Percentiles rank a stretch among this genome's conserved stretches.
These are phyloP conservation scores for Amanita rimosa DNA, from an alignment of 768 basidiomycete genomes.

Conservation along the genomic window DNA sequence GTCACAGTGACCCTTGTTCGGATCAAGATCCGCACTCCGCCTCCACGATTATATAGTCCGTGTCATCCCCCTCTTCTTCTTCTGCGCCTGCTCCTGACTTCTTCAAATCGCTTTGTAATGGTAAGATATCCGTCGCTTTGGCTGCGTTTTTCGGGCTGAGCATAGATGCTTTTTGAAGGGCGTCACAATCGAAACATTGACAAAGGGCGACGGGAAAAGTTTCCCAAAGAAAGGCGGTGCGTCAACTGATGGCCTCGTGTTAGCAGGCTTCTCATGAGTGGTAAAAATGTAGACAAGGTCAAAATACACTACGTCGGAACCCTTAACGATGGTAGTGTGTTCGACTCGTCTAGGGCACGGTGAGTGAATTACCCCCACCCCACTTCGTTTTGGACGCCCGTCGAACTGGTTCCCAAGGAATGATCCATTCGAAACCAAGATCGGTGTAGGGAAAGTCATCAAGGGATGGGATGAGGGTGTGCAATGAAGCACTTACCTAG, in stretches of 20 bases:
- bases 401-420: conserved; percentile 29
- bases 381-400: neutral
- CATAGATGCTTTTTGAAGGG: conserved; percentile 35
- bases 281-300: conserved; percentile 43
- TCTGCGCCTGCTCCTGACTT: conserved; percentile 5
- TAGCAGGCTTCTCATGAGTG: conserved; percentile 8
- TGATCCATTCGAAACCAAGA: conserved; percentile 52
- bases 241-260: conserved; percentile 18
- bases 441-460: conserved; percentile 77
- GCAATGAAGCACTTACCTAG: conserved; percentile 11
- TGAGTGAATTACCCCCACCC: too few relatives aligned
- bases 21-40: conserved; percentile 75
- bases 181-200: conserved; percentile 49
- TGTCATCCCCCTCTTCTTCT: conserved; percentile 14
- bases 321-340: conserved; percentile 46
- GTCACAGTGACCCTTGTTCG: too few relatives aligned
- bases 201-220: conserved; percentile 47
- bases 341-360: conserved; percentile 76
- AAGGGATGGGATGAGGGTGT: conserved; percentile 86
- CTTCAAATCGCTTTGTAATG: conserved; percentile 18
- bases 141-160: conserved; percentile 8
- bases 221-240: conserved; percentile 66
- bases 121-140: too few relatives aligned
- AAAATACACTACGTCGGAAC: conserved; percentile 75
- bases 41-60: conserved; percentile 33